phyloP scores from a whole-genome alignment of 2,329 filamentous ascomycete species.

The Cytospora schulzeri region DNA sequence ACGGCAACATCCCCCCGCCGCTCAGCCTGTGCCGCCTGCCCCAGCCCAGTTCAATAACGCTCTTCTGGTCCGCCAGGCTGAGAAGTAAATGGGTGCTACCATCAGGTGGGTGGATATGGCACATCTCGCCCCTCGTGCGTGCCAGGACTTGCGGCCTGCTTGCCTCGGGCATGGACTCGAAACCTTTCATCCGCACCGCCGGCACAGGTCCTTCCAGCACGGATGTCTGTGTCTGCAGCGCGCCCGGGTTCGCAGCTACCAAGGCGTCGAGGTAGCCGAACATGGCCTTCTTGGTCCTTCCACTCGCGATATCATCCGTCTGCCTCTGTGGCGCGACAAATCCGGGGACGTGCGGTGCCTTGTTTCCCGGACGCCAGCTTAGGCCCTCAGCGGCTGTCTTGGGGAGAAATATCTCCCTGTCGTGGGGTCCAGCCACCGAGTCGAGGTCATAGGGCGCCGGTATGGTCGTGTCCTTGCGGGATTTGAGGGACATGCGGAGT shows the following conservation, averaged over 20 bases:
- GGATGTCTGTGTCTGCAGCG: slow-evolving; percentile 36
- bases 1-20: slow-evolving; percentile 35
- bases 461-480: slow-evolving; percentile 32
- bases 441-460: slow-evolving; percentile 32
- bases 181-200: slow-evolving; percentile 33
- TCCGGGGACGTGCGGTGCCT: slow-evolving; percentile 33
- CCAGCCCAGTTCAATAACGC: slow-evolving; percentile 42
- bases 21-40: slow-evolving; percentile 43
- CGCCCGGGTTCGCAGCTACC: slow-evolving; percentile 33
- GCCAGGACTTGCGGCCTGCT: slow-evolving; percentile 22
- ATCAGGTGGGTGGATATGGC: slow-evolving; percentile 43
- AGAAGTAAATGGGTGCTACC: slow-evolving; percentile 43
- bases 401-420: slow-evolving; percentile 26
- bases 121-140: slow-evolving; percentile 37
- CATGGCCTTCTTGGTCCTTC: slow-evolving; percentile 30
- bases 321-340: slow-evolving; percentile 45
- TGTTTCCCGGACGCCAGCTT: slow-evolving; percentile 26
- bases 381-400: slow-evolving; percentile 4
- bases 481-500: slow-evolving; percentile 27
- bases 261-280: slow-evolving; percentile 33
- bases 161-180: slow-evolving; percentile 26
- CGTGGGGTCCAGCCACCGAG: slow-evolving; percentile 23
- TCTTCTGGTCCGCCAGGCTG: slow-evolving; percentile 41
- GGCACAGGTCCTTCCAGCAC: slow-evolving; percentile 37
- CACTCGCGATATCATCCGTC: slow-evolving; percentile 32